Evolutionary conservation across 495 filamentous ascomycete genomes (phyloP).

Genomic region (Oidiodendron maius): DNA sequence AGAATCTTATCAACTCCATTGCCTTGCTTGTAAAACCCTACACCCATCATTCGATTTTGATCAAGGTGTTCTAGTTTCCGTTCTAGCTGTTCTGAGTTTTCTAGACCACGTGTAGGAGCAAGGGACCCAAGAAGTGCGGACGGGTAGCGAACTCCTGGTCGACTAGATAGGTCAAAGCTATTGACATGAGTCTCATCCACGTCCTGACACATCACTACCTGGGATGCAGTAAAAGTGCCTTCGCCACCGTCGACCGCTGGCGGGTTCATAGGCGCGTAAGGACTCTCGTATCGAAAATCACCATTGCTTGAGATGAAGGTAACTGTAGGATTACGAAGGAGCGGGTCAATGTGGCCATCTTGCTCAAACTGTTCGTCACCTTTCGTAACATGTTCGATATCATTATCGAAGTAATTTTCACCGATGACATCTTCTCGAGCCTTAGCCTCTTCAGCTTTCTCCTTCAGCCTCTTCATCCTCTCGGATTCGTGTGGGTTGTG

Average conservation of each 20-base stretch:
- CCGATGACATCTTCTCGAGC: conserved; percentile 26
- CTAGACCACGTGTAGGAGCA: background rate
- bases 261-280: background rate
- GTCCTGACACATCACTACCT: background rate
- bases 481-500: conserved; percentile 41
- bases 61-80: conserved; percentile 39
- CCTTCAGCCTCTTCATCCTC: conserved; percentile 42
- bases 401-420: conserved; percentile 15
- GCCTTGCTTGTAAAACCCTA: conserved; percentile 49
- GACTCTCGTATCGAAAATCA: conserved; percentile 1
- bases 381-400: background rate
- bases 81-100: conserved; percentile 37
- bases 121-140: conserved; percentile 9
- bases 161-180: conserved; percentile 10
- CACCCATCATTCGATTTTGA: conserved; percentile 42
- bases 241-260: background rate
- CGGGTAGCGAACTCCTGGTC: conserved; percentile 6
- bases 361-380: background rate
- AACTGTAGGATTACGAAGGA: conserved; percentile 7
- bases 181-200: conserved; percentile 18
- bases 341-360: conserved; percentile 20
- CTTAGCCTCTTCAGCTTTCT: conserved; percentile 48
- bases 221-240: background rate
- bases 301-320: background rate
- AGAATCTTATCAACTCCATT: conserved; percentile 26